phyloP scores from a whole-genome alignment of 306 rosid genomes.

The Acacia melanoxylon region DNA sequence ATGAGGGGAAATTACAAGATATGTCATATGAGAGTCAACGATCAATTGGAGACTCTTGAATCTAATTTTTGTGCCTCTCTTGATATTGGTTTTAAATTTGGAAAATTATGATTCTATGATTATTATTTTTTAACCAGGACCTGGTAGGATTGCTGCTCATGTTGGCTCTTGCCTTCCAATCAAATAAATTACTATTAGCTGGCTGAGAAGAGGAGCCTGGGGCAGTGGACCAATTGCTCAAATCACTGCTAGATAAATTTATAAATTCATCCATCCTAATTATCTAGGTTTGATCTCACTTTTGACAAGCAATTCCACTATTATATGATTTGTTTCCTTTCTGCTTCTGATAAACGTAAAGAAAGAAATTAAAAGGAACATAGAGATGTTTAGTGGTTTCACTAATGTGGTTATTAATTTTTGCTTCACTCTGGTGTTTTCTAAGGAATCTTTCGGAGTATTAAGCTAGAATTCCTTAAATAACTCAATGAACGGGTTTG shows the following conservation, averaged over 20 bases:
- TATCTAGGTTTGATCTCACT: not conserved
- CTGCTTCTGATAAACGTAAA: not conserved
- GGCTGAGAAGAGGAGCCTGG: not conserved
- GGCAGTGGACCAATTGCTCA: not conserved
- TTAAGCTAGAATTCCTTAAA: not conserved
- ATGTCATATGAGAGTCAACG: not conserved
- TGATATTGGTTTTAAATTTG: not conserved
- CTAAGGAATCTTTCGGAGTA: not conserved
- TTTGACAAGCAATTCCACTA: not conserved
- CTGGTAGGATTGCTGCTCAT: constrained; percentile 11
- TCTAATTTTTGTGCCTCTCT: not conserved
- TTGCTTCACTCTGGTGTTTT: not conserved
- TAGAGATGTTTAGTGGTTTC: not conserved
- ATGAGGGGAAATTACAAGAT: not conserved
- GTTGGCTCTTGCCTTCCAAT: not conserved
- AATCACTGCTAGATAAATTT: not conserved
- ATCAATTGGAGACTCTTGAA: constrained; percentile 20
- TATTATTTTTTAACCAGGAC: not conserved
- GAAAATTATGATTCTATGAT: not conserved
- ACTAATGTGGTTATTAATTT: not conserved
- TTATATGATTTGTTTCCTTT: not conserved
- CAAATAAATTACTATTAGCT: not conserved
- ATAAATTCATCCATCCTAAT: not conserved
- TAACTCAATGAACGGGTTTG: too few relatives aligned
- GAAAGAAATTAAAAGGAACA: not conserved